These are phyloP conservation scores for Diaporthe aspalathi DNA, from an alignment of 2,329 filamentous ascomycete genomes.

Conservation along the genomic window DNA sequence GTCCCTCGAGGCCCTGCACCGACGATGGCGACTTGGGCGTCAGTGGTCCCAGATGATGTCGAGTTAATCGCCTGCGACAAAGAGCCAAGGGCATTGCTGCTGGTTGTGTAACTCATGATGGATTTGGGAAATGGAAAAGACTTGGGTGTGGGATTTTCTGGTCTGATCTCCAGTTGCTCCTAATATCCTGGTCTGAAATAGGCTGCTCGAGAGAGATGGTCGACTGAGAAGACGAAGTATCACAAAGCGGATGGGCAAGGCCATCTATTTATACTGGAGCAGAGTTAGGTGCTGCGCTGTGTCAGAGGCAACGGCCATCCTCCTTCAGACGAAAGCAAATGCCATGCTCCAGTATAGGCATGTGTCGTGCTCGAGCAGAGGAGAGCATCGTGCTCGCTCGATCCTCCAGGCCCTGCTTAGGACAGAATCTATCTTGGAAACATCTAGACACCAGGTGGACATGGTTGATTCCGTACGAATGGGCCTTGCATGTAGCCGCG, in stretches of 20 bases:
- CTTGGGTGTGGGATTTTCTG: neutral
- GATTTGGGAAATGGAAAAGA: neutral
- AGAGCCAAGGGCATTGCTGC: neutral
- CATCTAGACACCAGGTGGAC: neutral
- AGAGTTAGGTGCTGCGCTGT: too few relatives aligned
- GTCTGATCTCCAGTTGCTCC: neutral
- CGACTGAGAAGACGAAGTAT: neutral
- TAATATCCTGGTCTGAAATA: neutral
- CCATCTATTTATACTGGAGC: neutral
- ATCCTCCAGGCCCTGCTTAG: neutral
- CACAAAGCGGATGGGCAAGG: neutral
- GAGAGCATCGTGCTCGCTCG: neutral
- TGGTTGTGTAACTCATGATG: slow-evolving; percentile 13
- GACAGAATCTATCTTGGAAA: neutral
- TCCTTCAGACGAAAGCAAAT: too few relatives aligned
- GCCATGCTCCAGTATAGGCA: neutral
- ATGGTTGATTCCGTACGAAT: neutral
- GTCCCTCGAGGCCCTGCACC: slow-evolving; percentile 21
- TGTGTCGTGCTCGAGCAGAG: neutral
- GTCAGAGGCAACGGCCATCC: too few relatives aligned
- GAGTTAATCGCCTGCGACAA: neutral
- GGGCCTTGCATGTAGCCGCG: neutral
- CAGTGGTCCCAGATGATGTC: neutral
- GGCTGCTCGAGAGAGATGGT: slow-evolving; percentile 7
- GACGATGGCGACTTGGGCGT: slow-evolving; percentile 27